phyloP scores from a whole-genome alignment of 768 basidiomycete species.

The Tylopilus sp. region DNA sequence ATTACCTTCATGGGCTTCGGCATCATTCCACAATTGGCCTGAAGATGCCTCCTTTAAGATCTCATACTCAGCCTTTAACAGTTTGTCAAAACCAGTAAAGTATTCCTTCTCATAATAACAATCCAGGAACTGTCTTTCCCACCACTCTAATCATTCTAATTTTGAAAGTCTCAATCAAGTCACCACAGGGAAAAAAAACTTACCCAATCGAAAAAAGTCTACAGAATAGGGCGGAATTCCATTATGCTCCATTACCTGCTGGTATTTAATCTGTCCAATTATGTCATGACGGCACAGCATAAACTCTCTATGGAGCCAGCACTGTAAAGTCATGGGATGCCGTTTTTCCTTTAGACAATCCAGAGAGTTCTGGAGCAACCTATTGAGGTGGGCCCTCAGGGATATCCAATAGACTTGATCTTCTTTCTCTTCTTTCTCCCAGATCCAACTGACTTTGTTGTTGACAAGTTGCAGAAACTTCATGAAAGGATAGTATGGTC shows the following conservation, averaged over 20 bases:
- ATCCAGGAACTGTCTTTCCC: neutral
- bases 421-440: neutral
- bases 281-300: constrained; percentile 1
- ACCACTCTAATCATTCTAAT: constrained; percentile 1
- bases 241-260: neutral
- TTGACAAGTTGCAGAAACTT: neutral
- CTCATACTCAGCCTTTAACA: neutral
- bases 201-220: neutral
- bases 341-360: neutral
- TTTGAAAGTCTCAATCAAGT: neutral
- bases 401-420: constrained; percentile 3
- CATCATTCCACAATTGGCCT: neutral
- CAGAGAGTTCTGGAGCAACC: neutral
- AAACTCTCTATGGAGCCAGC: constrained; percentile 10
- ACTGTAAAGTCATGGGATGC: neutral
- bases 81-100: neutral
- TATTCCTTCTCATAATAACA: fast-evolving
- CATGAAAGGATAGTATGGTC: neutral
- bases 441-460: neutral
- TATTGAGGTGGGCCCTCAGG: neutral
- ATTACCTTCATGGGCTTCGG: too few relatives aligned
- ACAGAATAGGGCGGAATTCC: neutral
- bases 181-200: neutral
- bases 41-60: neutral
- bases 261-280: neutral